phyloP scores from a whole-genome alignment of 495 filamentous ascomycete genomes.

The Neurospora hispaniola region DNA sequence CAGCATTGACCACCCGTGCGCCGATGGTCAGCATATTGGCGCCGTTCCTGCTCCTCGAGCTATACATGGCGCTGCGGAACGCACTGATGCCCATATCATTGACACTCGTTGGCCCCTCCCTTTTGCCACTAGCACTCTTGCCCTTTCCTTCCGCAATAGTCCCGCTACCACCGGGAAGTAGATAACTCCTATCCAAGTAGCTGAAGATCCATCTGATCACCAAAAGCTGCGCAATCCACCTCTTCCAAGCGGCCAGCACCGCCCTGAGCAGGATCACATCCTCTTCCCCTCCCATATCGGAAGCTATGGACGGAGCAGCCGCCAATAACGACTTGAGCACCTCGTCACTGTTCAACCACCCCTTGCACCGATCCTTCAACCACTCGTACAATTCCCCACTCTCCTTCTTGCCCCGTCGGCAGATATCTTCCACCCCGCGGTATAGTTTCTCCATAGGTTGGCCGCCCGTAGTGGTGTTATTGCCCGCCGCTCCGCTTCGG shows the following conservation, averaged over 20 bases:
- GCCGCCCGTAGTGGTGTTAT: background rate
- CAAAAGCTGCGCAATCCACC: slow-evolving; percentile 72
- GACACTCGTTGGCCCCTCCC: slow-evolving; percentile 20
- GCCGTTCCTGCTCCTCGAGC: slow-evolving; percentile 38
- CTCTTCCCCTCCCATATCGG: slow-evolving; percentile 32
- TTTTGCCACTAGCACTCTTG: slow-evolving; percentile 26
- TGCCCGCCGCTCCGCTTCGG: background rate
- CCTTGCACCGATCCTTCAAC: slow-evolving; percentile 52
- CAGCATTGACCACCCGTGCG: slow-evolving; percentile 50
- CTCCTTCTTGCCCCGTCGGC: slow-evolving; percentile 50
- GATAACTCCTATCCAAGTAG: slow-evolving; percentile 82
- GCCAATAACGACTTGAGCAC: slow-evolving; percentile 43
- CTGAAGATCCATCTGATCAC: slow-evolving; percentile 76
- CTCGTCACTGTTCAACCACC: slow-evolving; percentile 43
- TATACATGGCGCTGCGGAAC: slow-evolving; percentile 52
- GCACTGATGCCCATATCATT: slow-evolving; percentile 45
- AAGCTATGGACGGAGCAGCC: slow-evolving; percentile 2
- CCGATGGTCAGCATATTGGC: slow-evolving; percentile 33
- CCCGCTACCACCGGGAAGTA: slow-evolving; percentile 35
- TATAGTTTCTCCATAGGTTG: slow-evolving; percentile 80
- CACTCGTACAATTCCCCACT: slow-evolving; percentile 53
- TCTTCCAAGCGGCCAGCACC: slow-evolving; percentile 60
- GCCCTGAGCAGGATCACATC: slow-evolving; percentile 52
- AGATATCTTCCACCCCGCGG: slow-evolving; percentile 80
- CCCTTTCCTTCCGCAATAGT: slow-evolving; percentile 18